Percentiles rank a stretch among this genome's conserved stretches.
Evolutionary conservation across 2,329 filamentous ascomycete genomes (phyloP).

Genomic region (Orbilia quercus): DNA sequence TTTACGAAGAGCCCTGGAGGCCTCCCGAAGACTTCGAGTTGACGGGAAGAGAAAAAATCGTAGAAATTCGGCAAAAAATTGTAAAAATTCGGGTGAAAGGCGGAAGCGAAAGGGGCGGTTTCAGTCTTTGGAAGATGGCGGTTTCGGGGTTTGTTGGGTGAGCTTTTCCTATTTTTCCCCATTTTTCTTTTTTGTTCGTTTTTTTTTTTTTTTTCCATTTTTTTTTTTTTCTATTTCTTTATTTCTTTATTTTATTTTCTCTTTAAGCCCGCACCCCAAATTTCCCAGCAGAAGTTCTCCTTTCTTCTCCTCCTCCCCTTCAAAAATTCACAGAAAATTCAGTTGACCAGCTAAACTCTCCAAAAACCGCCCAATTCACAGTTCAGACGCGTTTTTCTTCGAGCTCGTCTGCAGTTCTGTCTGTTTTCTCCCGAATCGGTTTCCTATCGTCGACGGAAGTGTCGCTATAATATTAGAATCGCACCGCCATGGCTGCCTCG

Average conservation of each 20-base stretch:
- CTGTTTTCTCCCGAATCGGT: slow-evolving; percentile 9
- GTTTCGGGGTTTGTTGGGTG: slow-evolving; percentile 33
- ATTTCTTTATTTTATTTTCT: slow-evolving; percentile 33
- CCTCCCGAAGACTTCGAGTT: slow-evolving; percentile 2
- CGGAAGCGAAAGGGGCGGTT: slow-evolving; percentile 11
- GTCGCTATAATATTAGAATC: neutral
- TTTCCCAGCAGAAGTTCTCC: slow-evolving; percentile 28
- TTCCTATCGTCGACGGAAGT: slow-evolving; percentile 9
- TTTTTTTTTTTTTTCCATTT: slow-evolving; percentile 15
- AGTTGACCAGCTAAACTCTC: slow-evolving; percentile 23
- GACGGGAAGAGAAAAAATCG: slow-evolving; percentile 15
- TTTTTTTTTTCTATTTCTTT: slow-evolving; percentile 37
- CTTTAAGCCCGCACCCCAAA: slow-evolving; percentile 39
- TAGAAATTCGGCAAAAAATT: slow-evolving; percentile 46
- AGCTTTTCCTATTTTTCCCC: slow-evolving; percentile 26
- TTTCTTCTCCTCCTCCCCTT: slow-evolving; percentile 10
- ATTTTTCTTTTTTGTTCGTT: slow-evolving; percentile 36
- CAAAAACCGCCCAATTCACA: slow-evolving; percentile 25
- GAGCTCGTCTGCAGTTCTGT: slow-evolving; percentile 14
- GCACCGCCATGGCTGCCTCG: slow-evolving; percentile 44
- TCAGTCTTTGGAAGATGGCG: slow-evolving; percentile 13
- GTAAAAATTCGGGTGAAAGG: slow-evolving; percentile 46
- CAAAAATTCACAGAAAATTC: slow-evolving; percentile 48
- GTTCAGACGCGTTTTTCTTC: slow-evolving; percentile 21
- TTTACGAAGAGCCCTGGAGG: neutral